Evolutionary conservation across 139 green algal genomes (phyloP).

Genomic region (Auxenochlorella pyrenoidosa): DNA sequence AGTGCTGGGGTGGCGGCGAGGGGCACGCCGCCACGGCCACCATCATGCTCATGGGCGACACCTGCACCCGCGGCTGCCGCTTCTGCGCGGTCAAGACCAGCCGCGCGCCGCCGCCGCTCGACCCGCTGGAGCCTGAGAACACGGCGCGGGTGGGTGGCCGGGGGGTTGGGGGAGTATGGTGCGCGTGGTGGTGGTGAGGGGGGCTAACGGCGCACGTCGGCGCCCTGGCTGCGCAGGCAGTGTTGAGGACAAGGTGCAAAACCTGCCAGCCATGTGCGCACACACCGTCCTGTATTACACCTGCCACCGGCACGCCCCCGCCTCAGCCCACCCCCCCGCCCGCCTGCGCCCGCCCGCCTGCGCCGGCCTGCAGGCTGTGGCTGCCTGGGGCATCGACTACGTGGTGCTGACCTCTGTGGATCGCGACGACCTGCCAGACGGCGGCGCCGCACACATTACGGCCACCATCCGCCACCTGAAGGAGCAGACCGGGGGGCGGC

Average conservation of each 20-base stretch:
- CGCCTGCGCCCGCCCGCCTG: not conserved
- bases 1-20: slow-evolving; percentile 93
- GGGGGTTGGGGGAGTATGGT: not conserved
- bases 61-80: slow-evolving; percentile 88
- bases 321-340: not conserved
- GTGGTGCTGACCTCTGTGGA: slow-evolving; percentile 98
- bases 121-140: slow-evolving; percentile 94
- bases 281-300: no score
- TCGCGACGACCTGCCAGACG: slow-evolving; percentile 95
- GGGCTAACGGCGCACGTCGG: no score
- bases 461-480: slow-evolving; percentile 86
- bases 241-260: no score
- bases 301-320: no score
- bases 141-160: slow-evolving; percentile 70
- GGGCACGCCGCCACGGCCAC: slow-evolving; percentile 96
- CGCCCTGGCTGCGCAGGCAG: no score
- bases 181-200: not conserved
- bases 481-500: slow-evolving; percentile 61
- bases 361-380: slow-evolving; percentile 62
- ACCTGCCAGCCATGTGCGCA: no score
- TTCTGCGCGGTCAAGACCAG: slow-evolving; percentile 98
- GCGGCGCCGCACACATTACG: slow-evolving; percentile 89
- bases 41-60: slow-evolving; percentile 99
- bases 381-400: slow-evolving; percentile 97
- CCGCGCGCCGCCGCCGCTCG: slow-evolving; percentile 87